Base-by-base conservation (phyloP, 805 yeast species). In the Metschnikowia vanudenii region DNA sequence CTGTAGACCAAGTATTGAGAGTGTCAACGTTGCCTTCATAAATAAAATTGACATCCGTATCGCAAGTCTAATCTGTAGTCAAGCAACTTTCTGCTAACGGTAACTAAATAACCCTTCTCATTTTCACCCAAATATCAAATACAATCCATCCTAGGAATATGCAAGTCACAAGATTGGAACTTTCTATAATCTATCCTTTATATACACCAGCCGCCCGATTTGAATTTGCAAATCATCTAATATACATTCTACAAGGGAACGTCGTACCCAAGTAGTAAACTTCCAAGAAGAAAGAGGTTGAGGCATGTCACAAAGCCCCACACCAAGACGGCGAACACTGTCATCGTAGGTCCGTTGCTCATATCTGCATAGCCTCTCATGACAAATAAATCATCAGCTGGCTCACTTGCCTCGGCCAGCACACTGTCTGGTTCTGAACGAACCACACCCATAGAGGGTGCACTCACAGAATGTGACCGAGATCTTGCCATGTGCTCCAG, bases 281-380 rank as follows among this genome's bases (percentile, higher is more conserved):
- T 59, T 24, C 66, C 70, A 13, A 89, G 79, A 57, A 89, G 71
- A 68, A 85, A 88, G 48, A 84, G 68, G 59, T 89, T 89, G 58
- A 89, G 75, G 20, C 80, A 70, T 7, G 90, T 79, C 18, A 89
- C 86, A 19, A 82, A 73, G 0, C 78, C 78, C 89, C 96, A 89
- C 12, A 85, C 78, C 20, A 75, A 47, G 11, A 82, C 59, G 2
- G 94, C 88, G 1, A 71, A 39, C 36, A 73, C 61, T 3, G 85
- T 70, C 37, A 85, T 74, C 30, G 71, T 43, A 10, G 71, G 71
- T 14, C 88, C 79, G 61, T 86, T 87, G 57, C 91, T 84, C 76
- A 85, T 81, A 65, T 88, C 95, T 39, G 74, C 76, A 46, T 65
- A 72, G 17, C 70, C 73, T 45, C 54, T 61, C 39, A 65, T 51